Evolutionary conservation across 768 basidiomycete species (phyloP).

Genomic region (Russula earlei): DNA sequence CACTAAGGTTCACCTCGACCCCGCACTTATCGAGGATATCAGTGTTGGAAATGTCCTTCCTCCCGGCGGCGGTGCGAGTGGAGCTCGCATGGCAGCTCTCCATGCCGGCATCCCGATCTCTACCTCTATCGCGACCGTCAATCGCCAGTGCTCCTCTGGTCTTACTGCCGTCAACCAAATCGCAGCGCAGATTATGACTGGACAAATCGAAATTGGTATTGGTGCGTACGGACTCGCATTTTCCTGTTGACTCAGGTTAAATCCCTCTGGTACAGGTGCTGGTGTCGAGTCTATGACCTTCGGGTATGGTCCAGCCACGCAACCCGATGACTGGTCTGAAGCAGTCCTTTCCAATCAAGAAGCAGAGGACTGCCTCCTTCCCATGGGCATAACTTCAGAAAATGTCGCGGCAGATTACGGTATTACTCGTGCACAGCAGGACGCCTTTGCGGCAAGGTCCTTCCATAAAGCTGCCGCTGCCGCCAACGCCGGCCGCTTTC

Average conservation of each 20-base stretch:
- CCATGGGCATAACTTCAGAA: slow-evolving; percentile 94
- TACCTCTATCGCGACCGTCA: slow-evolving; percentile 69
- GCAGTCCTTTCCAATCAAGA: slow-evolving; percentile 55
- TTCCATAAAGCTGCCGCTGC: slow-evolving; percentile 80
- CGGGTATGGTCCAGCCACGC: slow-evolving; percentile 53
- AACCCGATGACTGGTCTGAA: slow-evolving; percentile 52
- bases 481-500: slow-evolving; percentile 74
- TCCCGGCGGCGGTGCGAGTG: slow-evolving; percentile 70
- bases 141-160: slow-evolving; percentile 87
- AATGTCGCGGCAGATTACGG: slow-evolving; percentile 75
- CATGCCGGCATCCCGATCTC: slow-evolving; percentile 78
- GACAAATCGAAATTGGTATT: slow-evolving; percentile 85
- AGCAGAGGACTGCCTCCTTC: slow-evolving; percentile 72
- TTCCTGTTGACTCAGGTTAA: neutral
- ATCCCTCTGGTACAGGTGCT: slow-evolving; percentile 39
- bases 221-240: slow-evolving; percentile 36
- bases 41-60: slow-evolving; percentile 85
- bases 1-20: slow-evolving; percentile 59
- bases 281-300: slow-evolving; percentile 89
- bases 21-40: slow-evolving; percentile 75
- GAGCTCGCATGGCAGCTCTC: slow-evolving; percentile 81
- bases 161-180: slow-evolving; percentile 75
- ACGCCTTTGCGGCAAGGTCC: slow-evolving; percentile 74
- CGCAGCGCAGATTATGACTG: slow-evolving; percentile 65
- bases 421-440: slow-evolving; percentile 69